Base-by-base conservation (phyloP, 345 rosid species). In the Erucastrum elatum region DNA sequence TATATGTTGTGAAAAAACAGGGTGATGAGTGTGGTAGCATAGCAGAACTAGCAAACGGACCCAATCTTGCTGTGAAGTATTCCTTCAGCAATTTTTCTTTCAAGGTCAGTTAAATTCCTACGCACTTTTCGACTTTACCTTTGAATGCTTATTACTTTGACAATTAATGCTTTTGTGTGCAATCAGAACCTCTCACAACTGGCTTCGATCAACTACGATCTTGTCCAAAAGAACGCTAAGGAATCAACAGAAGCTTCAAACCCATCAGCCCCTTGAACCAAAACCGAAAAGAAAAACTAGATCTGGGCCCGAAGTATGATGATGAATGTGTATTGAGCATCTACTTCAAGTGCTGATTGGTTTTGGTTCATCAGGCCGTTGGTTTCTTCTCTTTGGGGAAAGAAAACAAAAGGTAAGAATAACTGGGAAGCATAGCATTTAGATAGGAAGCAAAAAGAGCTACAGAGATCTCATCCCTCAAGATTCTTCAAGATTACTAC, bases 61-160 rank as follows among this genome's bases (percentile, higher is more conserved):
- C 96, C 1, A 80, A 83, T 63, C 91, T 87, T 75, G 83, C 93
- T 21, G 90, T 88, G 82, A 87, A 88, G 77, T 93, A 95, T 77
- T 95, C 98, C 1, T 95, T 95, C 82, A 93, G 97, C 81, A 95
- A 95, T 82, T 95, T 95, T 85, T 93, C 98, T 35, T 95, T 86
- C 80, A 93, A 95, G 99, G 98, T 90, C 41, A 82, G 87, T 66
- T 13, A 8, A 65, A 56, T 8, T 61, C 4, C n/a, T 53, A 6
- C 11, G 56, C 56, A 2, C n/a, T 63, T 34, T 56, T 21, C 3
- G 30, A 4, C 10, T 41, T 37, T 56, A 16, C 26, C n/a, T 37
- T 17, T 17, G 27, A 37, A 56, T 11, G 62, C 17, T 66, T 46
- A 59, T 26, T 46, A 46, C 6, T 15, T 77, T 46, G 34, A 33